Evolutionary conservation across 2,329 filamentous ascomycete species (phyloP).

Genomic region (Chrysosporium keratinophilum): DNA sequence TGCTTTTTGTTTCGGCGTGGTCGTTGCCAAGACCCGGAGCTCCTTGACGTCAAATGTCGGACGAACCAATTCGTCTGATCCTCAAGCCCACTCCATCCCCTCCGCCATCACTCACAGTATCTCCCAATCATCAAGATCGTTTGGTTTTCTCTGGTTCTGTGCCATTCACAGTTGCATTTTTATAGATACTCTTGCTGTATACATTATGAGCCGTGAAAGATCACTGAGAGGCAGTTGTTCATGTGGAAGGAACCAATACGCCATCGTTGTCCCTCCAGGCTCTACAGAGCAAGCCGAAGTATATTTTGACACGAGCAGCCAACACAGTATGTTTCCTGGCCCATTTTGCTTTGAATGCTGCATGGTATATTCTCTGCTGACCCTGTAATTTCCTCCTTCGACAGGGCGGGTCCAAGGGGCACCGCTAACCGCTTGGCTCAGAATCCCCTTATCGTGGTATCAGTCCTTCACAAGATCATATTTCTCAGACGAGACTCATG

Average conservation of each 20-base stretch:
- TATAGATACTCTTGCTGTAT: background rate
- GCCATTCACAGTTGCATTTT: background rate
- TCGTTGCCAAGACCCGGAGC: constrained; percentile 2
- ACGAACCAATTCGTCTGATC: background rate
- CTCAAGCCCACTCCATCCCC: background rate
- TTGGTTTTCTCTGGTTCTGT: too few relatives aligned
- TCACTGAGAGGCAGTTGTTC: constrained; percentile 44
- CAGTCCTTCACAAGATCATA: constrained; percentile 63
- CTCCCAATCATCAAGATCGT: too few relatives aligned
- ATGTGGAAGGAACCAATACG: constrained; percentile 77
- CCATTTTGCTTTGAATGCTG: background rate
- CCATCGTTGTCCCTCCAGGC: constrained; percentile 56
- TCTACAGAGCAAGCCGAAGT: constrained; percentile 52
- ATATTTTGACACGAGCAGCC: constrained; percentile 60
- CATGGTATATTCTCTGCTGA: background rate
- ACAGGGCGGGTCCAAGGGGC: constrained; percentile 55
- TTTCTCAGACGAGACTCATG: constrained; percentile 65
- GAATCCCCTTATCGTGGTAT: constrained; percentile 73
- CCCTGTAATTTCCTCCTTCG: background rate
- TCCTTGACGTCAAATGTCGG: constrained; percentile 5
- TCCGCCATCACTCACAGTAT: background rate
- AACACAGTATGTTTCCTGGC: constrained; percentile 54
- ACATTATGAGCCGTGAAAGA: constrained; percentile 13
- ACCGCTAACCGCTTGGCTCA: constrained; percentile 69
- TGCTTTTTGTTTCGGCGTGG: background rate